Base-by-base conservation (phyloP, 2,329 filamentous ascomycete genomes). In the Ceratocystiopsis minuta region DNA sequence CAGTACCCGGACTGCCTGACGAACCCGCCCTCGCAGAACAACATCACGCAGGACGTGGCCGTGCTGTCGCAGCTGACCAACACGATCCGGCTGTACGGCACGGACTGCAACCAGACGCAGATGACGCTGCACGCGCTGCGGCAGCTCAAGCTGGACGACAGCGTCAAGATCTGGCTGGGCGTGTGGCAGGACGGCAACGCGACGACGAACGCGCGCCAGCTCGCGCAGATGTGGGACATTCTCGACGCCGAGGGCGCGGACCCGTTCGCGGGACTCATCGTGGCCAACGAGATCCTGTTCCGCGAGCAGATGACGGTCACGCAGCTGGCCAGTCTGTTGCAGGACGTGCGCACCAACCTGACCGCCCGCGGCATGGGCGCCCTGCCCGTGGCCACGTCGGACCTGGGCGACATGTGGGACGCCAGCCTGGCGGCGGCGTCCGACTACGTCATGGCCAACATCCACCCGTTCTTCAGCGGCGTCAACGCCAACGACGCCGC, bases 41-140 rank as follows among this genome's bases (percentile, higher is more conserved):
- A 96, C 56, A 69, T 96, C 49, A 96, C 90, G 0, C 76, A 84
- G 41, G 88, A 96, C 56, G 65, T 95, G 45, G 88, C 90, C 1
- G 78, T 95, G 11, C 74, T 96, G 40, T 86, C 82, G 13, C 86
- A 94, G 57, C 67, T 96, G 36, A 94, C 86, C 45, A 87, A 93
- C 56, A 78, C 77, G 3, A 72, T 96, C 38, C 79, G 88, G 9
- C 67, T 95, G 1, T 96, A 96, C 57, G 88, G 88, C 39, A 96
- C 85, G 13, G 88, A 96, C 62, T 96, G 88, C 68, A 95, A 95
- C 60, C 88, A 96, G 60, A 96, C 88, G 0, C 74, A 94, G 58
- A 90, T 96, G 81, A 74, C 92, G 1, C 65, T 96, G 10, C 78
- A 90, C 52, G 78, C 87, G 16, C 79, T 96, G 51, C 67, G 82